Evolutionary conservation across 2,329 filamentous ascomycete species (phyloP).

Genomic region (Harringtonia lauricola): DNA sequence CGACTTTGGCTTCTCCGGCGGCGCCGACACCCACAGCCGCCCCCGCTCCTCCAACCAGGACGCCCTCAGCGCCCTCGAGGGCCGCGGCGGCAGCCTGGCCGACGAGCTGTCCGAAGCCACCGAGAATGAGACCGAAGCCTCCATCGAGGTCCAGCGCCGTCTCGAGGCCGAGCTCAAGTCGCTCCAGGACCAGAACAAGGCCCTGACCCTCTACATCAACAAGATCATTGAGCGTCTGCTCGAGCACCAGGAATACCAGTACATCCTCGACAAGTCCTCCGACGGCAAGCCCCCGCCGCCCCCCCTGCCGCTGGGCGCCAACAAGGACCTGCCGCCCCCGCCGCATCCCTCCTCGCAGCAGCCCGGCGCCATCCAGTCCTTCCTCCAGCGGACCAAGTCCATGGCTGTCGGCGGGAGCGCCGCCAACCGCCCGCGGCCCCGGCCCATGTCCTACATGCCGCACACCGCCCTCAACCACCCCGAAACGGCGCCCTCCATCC

Average conservation of each 20-base stretch:
- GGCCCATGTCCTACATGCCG: constrained; percentile 47
- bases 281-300: constrained; percentile 40
- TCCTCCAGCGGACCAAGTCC: constrained; percentile 51
- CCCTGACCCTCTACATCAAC: constrained; percentile 94
- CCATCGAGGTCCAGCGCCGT: constrained; percentile 44
- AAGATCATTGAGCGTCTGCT: constrained; percentile 95
- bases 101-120: constrained; percentile 73
- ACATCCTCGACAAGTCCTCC: constrained; percentile 74
- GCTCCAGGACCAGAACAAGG: constrained; percentile 91
- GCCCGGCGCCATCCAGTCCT: constrained; percentile 35
- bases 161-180: constrained; percentile 70
- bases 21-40: constrained; percentile 5
- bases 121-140: constrained; percentile 37
- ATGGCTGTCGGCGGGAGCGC: constrained; percentile 34
- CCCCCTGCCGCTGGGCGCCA: constrained; percentile 44
- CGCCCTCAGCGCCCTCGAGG: constrained; percentile 53
- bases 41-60: constrained; percentile 45
- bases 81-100: constrained; percentile 47
- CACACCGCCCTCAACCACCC: constrained; percentile 44
- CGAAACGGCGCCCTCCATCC: constrained; percentile 65
- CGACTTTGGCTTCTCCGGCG: constrained; percentile 55
- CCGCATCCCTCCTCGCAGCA: constrained; percentile 39
- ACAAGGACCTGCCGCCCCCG: constrained; percentile 82
- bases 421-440: constrained; percentile 19
- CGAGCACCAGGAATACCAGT: constrained; percentile 89